Conservation (phyloP, 306 rosid species). For the Rosa multiflora region DNA sequence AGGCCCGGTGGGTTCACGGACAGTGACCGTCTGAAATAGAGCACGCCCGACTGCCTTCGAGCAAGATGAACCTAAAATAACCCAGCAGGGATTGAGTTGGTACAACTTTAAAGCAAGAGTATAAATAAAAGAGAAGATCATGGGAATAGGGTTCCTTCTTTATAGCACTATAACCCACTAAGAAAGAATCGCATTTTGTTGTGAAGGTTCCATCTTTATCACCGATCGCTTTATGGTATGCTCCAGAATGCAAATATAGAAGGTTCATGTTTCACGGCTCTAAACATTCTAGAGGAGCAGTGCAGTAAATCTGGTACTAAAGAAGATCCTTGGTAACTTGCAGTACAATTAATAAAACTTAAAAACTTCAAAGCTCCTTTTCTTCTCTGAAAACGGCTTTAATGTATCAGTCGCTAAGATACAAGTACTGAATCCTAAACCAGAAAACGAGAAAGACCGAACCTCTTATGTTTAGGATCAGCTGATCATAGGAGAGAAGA, state of each 20-base stretch:
- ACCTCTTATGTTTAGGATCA: background rate
- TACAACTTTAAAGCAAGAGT: background rate
- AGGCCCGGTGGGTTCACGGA: background rate
- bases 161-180: constrained; percentile 30
- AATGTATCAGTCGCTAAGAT: background rate
- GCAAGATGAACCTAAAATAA: background rate
- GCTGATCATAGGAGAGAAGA: background rate
- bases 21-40: background rate
- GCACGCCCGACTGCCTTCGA: background rate
- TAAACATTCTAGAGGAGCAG: background rate
- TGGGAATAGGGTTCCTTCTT: constrained; percentile 50
- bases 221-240: constrained; percentile 19
- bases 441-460: background rate
- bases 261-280: constrained; percentile 3
- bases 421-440: background rate
- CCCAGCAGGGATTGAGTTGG: background rate
- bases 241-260: constrained; percentile 4
- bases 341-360: background rate
- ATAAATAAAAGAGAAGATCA: constrained; percentile 8
- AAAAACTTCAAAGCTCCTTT: background rate
- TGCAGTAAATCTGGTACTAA: background rate
- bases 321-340: constrained; percentile 3
- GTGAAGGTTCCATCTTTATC: constrained; percentile 19
- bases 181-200: constrained; percentile 37
- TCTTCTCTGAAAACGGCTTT: background rate